A percentile compares a stretch with the other conserved stretches of the same genome.
These are phyloP conservation scores for Dothidotthia symphoricarpi DNA, from an alignment of 2,329 filamentous ascomycete genomes.

Conservation along the genomic window DNA sequence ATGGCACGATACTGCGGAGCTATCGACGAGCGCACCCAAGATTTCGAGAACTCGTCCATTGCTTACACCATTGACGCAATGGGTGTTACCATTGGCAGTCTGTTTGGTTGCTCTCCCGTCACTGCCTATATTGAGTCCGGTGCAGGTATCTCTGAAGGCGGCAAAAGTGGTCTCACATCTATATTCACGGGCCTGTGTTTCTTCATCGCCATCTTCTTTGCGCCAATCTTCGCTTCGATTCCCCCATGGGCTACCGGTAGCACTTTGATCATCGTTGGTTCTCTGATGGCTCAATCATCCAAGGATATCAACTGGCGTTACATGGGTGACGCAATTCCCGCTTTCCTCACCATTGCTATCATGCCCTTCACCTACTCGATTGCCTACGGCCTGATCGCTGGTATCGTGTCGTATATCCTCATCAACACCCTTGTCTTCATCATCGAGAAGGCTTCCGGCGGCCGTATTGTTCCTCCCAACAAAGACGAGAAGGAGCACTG, in stretches of 20 bases:
- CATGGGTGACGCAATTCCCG: conserved; percentile 77
- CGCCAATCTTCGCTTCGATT: conserved; percentile 85
- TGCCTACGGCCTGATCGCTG: conserved; percentile 79
- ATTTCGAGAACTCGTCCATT: conserved; percentile 81
- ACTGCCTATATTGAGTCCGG: conserved; percentile 89
- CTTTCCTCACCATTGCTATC: conserved; percentile 77
- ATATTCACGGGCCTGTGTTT: conserved; percentile 79
- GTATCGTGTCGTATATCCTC: conserved; percentile 72
- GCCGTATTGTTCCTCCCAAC: conserved; percentile 71
- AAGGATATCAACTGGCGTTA: conserved; percentile 84
- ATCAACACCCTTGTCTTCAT: conserved; percentile 72
- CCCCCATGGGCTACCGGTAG: conserved; percentile 87
- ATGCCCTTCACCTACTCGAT: conserved; percentile 93
- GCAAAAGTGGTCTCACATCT: conserved; percentile 79
- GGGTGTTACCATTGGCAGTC: conserved; percentile 74
- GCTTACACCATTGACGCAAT: conserved; percentile 83
- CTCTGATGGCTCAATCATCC: conserved; percentile 77
- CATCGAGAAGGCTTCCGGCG: conserved; percentile 64
- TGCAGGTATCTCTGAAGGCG: conserved; percentile 84
- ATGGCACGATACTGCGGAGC: conserved; percentile 83
- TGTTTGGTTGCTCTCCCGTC: conserved; percentile 76
- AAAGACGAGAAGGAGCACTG: conserved; percentile 75
- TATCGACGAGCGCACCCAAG: conserved; percentile 77
- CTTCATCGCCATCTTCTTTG: conserved; percentile 78
- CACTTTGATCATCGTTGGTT: conserved; percentile 83